phyloP scores from a whole-genome alignment of 805 yeast species.

The Yamadazyma kitorensis region DNA sequence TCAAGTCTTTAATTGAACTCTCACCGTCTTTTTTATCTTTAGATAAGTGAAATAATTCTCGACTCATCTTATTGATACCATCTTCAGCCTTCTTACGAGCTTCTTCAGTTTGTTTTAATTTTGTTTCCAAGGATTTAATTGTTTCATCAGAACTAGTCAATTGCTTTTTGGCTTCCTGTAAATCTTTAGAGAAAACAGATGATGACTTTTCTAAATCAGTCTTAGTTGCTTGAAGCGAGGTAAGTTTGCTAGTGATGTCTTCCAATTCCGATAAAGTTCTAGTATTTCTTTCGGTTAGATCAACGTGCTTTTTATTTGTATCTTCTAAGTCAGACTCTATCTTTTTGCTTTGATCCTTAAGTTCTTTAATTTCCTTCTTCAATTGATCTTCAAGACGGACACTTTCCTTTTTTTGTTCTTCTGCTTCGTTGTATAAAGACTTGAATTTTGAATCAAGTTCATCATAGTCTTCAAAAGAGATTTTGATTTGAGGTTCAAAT shows the following conservation, averaged over 20 bases:
- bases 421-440: conserved; percentile 21
- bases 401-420: conserved; percentile 19
- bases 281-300: conserved; percentile 18
- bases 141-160: conserved; percentile 22
- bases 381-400: conserved; percentile 17
- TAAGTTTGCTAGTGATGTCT: conserved; percentile 16
- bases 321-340: conserved; percentile 18
- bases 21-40: conserved; percentile 56
- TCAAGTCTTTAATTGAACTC: conserved; percentile 37
- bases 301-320: conserved; percentile 19
- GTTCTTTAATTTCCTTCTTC: conserved; percentile 16
- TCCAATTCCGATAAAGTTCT: conserved; percentile 13
- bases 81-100: conserved; percentile 69
- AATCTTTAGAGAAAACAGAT: conserved; percentile 24
- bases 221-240: conserved; percentile 28
- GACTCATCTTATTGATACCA: conserved; percentile 86
- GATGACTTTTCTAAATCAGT: conserved; percentile 29
- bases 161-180: conserved; percentile 29
- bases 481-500: conserved; percentile 62
- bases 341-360: conserved; percentile 13
- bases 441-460: conserved; percentile 39
- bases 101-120: conserved; percentile 29
- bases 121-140: conserved; percentile 26
- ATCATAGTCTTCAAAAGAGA: conserved; percentile 61
- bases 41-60: conserved; percentile 69